These are phyloP conservation scores for Cyclocybe cylindracea DNA, from an alignment of 768 basidiomycete genomes.

Conservation along the genomic window DNA sequence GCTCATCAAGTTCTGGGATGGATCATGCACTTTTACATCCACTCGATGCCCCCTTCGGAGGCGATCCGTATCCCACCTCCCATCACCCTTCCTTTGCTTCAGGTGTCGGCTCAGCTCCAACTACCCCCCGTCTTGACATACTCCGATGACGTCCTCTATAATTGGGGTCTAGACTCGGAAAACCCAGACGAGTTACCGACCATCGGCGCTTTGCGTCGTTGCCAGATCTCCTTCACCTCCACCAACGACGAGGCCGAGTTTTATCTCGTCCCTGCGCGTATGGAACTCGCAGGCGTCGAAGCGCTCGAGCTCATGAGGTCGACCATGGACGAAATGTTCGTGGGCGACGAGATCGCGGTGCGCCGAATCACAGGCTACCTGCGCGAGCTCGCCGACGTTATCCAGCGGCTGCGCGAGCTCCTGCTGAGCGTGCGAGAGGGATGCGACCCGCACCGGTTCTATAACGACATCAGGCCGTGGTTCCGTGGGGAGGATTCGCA, in stretches of 20 bases:
- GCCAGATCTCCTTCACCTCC: conserved; percentile 73
- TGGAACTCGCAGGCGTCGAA: conserved; percentile 83
- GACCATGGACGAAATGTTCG: conserved; percentile 87
- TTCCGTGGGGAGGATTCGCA: conserved; percentile 68
- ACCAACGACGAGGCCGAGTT: conserved; percentile 84
- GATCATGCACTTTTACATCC: conserved; percentile 78
- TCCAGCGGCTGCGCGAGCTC: conserved; percentile 61
- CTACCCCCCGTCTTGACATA: conserved; percentile 90
- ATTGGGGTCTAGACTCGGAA: conserved; percentile 55
- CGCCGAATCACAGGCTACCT: conserved; percentile 70
- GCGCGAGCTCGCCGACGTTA: conserved; percentile 56
- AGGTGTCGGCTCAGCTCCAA: conserved; percentile 67
- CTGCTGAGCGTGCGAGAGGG: conserved; percentile 66
- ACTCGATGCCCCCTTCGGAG: conserved; percentile 52
- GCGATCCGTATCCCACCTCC: conserved; percentile 67
- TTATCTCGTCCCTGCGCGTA: conserved; percentile 82
- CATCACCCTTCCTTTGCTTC: conserved; percentile 74
- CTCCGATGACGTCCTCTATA: conserved; percentile 90
- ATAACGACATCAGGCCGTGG: conserved; percentile 77
- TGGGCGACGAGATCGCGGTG: conserved; percentile 65
- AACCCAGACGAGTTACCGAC: conserved; percentile 40
- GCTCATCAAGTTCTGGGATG: conserved; percentile 75
- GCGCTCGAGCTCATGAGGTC: conserved; percentile 84
- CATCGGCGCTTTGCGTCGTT: conserved; percentile 63
- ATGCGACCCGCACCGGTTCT: conserved; percentile 75